Percentiles rank a stretch among this genome's conserved stretches.
Conservation (phyloP, 495 filamentous ascomycete genomes). For the Penicillium taxi region DNA sequence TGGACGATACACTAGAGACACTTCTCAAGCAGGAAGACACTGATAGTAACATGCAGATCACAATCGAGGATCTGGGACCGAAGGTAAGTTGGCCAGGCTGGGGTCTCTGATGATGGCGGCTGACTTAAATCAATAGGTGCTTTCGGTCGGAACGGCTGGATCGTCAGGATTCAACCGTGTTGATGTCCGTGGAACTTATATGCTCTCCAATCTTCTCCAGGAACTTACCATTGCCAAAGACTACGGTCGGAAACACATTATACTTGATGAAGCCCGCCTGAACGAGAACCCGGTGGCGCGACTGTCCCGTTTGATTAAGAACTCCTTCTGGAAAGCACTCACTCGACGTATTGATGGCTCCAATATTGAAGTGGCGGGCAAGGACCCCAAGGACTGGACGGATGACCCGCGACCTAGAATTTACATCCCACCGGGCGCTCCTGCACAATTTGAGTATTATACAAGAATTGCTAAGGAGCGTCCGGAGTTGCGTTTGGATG, state of each 20-base stretch:
- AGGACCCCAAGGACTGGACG: constrained; percentile 88
- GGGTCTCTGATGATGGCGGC: too few relatives aligned
- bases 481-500: constrained; percentile 80
- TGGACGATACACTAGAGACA: constrained; percentile 63
- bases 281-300: constrained; percentile 90
- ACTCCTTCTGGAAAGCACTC: constrained; percentile 82
- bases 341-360: constrained; percentile 82
- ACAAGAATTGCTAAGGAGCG: constrained; percentile 59
- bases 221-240: constrained; percentile 85
- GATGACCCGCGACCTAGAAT: constrained; percentile 80
- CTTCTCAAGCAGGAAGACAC: constrained; percentile 80
- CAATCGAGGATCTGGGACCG: constrained; percentile 87
- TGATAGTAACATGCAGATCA: constrained; percentile 88
- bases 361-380: constrained; percentile 76
- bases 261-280: constrained; percentile 78
- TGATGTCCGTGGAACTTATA: constrained; percentile 88
- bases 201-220: constrained; percentile 90
- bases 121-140: constrained; percentile 53
- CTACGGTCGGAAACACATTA: constrained; percentile 71
- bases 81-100: constrained; percentile 57
- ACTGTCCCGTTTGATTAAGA: constrained; percentile 73
- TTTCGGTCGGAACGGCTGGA: constrained; percentile 75
- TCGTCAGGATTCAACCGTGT: constrained; percentile 77
- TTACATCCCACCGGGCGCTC: constrained; percentile 77
- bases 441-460: constrained; percentile 87